A percentile compares a stretch with the other conserved stretches of the same genome.
These are phyloP conservation scores for Coemansia sp. DNA, from an alignment of 192 early-diverging fungal species.

Conservation along the genomic window DNA sequence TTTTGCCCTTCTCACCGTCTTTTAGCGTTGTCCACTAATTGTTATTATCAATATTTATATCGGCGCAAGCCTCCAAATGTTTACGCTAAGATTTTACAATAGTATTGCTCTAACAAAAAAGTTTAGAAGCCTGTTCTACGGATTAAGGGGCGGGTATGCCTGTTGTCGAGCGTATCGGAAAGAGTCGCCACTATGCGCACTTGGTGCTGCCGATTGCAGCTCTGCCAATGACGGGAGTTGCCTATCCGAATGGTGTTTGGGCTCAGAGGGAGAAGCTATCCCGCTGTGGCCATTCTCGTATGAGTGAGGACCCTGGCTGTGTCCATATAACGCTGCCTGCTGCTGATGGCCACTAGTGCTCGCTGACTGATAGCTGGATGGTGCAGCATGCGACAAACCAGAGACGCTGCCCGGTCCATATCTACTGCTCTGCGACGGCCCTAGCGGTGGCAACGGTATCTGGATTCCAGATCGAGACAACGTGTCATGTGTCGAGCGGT, in stretches of 20 bases:
- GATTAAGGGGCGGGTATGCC: conserved; percentile 22
- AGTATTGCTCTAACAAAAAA: not conserved
- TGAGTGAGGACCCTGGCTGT: not conserved
- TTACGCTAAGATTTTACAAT: not conserved
- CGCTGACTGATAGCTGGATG: conserved; percentile 15
- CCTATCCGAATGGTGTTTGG: conserved; percentile 18
- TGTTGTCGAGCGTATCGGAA: conserved; percentile 28
- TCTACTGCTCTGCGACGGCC: conserved; percentile 14
- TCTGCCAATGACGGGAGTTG: conserved; percentile 51
- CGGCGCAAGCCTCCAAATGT: not conserved
- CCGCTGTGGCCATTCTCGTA: not conserved
- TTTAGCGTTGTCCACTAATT: conserved; percentile 52
- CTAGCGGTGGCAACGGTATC: conserved; percentile 27
- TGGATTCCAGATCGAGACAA: conserved; percentile 4
- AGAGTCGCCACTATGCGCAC: conserved; percentile 21
- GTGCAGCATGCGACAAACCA: conserved; percentile 14
- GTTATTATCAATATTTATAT: not conserved
- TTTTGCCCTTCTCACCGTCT: conserved; percentile 91
- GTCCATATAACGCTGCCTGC: not conserved
- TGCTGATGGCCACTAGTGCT: conserved; percentile 7
- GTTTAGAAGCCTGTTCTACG: not conserved
- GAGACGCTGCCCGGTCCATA: conserved; percentile 9
- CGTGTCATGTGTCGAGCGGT: conserved; percentile 1
- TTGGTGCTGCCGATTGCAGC: conserved; percentile 37
- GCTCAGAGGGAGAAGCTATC: not conserved